These are phyloP conservation scores for Kwoniella sp. DNA, from an alignment of 768 basidiomycete species.

Conservation along the genomic window DNA sequence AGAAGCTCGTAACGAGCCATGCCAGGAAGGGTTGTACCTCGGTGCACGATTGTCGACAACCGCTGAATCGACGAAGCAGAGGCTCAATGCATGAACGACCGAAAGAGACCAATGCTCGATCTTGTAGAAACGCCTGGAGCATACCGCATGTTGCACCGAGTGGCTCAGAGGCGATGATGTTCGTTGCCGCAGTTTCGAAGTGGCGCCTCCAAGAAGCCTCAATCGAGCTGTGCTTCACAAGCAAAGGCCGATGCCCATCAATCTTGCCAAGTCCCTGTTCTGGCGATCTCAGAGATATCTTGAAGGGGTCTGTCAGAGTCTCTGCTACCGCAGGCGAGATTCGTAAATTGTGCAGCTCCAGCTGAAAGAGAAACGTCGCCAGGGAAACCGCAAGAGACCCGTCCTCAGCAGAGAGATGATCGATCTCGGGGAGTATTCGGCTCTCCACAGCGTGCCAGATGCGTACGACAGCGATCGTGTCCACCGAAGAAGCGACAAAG, in stretches of 20 bases:
- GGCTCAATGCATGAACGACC: too few relatives aligned
- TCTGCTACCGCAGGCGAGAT: not conserved
- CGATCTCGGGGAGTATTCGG: conserved; percentile 8
- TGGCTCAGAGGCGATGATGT: too few relatives aligned
- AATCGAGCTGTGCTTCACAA: not conserved
- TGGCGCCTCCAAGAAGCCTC: conserved; percentile 5
- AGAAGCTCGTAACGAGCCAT: conserved; percentile 21
- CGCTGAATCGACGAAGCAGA: too few relatives aligned
- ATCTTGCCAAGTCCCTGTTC: not conserved
- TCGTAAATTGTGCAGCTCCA: conserved; percentile 11
- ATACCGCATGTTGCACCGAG: conserved; percentile 6
- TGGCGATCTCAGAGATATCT: conserved; percentile 8
- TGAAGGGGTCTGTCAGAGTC: conserved; percentile 11
- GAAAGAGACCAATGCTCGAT: not conserved
- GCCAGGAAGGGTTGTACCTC: conserved; percentile 18
- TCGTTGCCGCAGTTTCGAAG: conserved; percentile 7
- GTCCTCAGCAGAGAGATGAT: conserved; percentile 20
- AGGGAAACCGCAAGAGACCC: conserved; percentile 1
- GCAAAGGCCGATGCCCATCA: conserved; percentile 8
- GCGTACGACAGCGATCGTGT: not conserved
- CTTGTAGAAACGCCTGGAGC: conserved; percentile 12
- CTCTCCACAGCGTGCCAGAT: conserved; percentile 5
- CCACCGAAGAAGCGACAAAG: not conserved
- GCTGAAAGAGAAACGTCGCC: conserved; percentile 8
- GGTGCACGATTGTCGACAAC: too few relatives aligned